Conservation (phyloP, 192 early-diverging fungal species). For the Jimgerdemannia lactiflua region DNA sequence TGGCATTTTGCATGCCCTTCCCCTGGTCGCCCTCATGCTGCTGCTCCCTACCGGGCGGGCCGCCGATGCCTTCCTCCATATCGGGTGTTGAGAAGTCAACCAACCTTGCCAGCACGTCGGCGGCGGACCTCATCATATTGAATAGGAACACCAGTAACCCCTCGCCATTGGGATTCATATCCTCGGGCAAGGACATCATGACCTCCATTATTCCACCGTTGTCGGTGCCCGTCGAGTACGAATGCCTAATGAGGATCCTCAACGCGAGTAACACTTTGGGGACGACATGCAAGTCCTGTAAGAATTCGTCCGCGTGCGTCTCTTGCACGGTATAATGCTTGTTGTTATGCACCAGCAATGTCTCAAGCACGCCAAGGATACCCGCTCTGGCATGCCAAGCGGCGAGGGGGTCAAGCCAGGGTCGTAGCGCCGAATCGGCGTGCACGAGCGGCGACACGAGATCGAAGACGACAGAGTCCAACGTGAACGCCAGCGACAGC, state of each 20-base stretch:
- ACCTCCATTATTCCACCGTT: constrained; percentile 13
- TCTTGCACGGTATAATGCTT: constrained; percentile 15
- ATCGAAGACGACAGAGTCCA: constrained; percentile 8
- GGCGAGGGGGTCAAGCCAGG: constrained; percentile 16
- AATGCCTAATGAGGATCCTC: constrained; percentile 11
- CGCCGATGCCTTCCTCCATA: background rate
- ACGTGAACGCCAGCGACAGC: constrained; percentile 4
- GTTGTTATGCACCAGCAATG: constrained; percentile 15
- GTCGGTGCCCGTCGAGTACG: constrained; percentile 10
- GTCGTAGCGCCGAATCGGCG: constrained; percentile 10
- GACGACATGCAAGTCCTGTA: constrained; percentile 17
- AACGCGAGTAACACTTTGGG: constrained; percentile 13
- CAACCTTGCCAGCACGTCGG: constrained; percentile 17
- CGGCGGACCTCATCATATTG: constrained; percentile 12
- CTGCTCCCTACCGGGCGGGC: background rate
- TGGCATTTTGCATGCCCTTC: background rate
- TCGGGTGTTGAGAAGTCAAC: constrained; percentile 2
- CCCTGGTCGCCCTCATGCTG: background rate
- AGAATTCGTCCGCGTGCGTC: constrained; percentile 8
- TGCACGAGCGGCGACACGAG: constrained; percentile 1
- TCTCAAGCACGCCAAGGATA: constrained; percentile 17
- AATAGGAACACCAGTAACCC: constrained; percentile 17
- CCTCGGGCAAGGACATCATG: constrained; percentile 16
- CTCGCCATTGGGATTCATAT: constrained; percentile 24
- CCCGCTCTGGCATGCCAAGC: constrained; percentile 13